These are phyloP conservation scores for Clavulina sp. DNA, from an alignment of 768 basidiomycete genomes.

Conservation along the genomic window DNA sequence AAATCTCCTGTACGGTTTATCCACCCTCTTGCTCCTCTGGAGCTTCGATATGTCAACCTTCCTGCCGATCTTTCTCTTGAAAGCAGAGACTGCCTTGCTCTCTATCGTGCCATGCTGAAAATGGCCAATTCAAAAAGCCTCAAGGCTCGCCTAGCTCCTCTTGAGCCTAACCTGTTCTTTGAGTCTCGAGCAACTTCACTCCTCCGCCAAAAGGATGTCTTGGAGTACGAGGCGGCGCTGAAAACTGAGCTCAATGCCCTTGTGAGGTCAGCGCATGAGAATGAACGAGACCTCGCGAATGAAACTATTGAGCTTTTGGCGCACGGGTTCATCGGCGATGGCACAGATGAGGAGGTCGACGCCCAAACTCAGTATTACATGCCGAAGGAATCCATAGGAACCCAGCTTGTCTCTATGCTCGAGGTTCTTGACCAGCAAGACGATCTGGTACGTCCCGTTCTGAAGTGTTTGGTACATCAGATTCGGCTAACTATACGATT, in stretches of 20 bases:
- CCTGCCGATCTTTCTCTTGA: constrained; percentile 51
- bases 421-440: constrained; percentile 38
- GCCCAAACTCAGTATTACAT: too few relatives aligned
- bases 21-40: constrained; percentile 45
- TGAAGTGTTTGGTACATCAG: background rate
- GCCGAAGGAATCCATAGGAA: constrained; percentile 10
- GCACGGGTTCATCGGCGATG: background rate
- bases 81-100: constrained; percentile 33
- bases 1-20: constrained; percentile 38
- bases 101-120: constrained; percentile 30
- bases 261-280: too few relatives aligned
- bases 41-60: constrained; percentile 31
- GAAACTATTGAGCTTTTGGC: too few relatives aligned
- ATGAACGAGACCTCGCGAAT: too few relatives aligned
- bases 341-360: too few relatives aligned
- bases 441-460: constrained; percentile 30
- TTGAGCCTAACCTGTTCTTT: constrained; percentile 34
- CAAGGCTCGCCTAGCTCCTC: constrained; percentile 16
- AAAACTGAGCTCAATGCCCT: constrained; percentile 29
- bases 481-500: background rate
- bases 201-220: constrained; percentile 41
- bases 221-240: constrained; percentile 37
- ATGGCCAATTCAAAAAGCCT: background rate
- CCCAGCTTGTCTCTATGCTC: constrained; percentile 34
- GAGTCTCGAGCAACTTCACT: constrained; percentile 14